A percentile compares a stretch with the other conserved stretches of the same genome.
These are phyloP conservation scores for Geranomyces michiganensis DNA, from an alignment of 192 early-diverging fungal genomes.

Conservation along the genomic window DNA sequence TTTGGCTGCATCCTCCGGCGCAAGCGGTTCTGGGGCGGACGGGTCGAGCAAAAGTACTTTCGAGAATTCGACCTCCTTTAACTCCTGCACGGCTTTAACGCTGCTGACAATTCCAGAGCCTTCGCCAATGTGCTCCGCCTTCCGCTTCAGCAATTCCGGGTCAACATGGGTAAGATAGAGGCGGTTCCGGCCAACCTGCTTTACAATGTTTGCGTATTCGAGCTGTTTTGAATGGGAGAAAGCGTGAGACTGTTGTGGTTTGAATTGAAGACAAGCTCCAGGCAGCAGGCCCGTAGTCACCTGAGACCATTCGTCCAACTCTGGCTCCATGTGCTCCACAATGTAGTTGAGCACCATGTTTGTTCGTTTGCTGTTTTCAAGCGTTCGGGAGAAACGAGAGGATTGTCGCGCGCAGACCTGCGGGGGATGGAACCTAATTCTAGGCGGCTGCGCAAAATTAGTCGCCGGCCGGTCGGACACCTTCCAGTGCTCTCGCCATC, in stretches of 20 bases:
- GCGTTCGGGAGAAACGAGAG: too few relatives aligned
- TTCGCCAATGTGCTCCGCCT: constrained; percentile 25
- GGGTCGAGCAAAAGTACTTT: constrained; percentile 77
- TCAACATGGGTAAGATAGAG: constrained; percentile 66
- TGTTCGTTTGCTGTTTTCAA: too few relatives aligned
- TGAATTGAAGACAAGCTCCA: background rate
- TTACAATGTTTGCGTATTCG: constrained; percentile 77
- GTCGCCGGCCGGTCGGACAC: too few relatives aligned
- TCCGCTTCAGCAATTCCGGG: constrained; percentile 45
- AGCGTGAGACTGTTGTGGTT: background rate
- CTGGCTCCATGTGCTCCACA: constrained; percentile 78
- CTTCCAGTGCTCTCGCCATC: too few relatives aligned
- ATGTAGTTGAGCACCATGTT: constrained; percentile 58
- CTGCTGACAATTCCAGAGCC: constrained; percentile 18
- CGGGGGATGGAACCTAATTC: too few relatives aligned
- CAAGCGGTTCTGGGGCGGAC: constrained; percentile 53
- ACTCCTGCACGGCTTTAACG: constrained; percentile 25
- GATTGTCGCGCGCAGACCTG: too few relatives aligned
- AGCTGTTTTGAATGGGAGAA: too few relatives aligned
- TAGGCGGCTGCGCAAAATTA: too few relatives aligned
- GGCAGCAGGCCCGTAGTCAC: constrained; percentile 10
- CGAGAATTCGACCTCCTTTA: constrained; percentile 54
- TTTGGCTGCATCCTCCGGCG: constrained; percentile 65
- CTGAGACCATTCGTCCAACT: constrained; percentile 70
- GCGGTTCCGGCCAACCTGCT: constrained; percentile 58